phyloP scores from a whole-genome alignment of 306 rosid species.

The Begonia loranthoides region DNA sequence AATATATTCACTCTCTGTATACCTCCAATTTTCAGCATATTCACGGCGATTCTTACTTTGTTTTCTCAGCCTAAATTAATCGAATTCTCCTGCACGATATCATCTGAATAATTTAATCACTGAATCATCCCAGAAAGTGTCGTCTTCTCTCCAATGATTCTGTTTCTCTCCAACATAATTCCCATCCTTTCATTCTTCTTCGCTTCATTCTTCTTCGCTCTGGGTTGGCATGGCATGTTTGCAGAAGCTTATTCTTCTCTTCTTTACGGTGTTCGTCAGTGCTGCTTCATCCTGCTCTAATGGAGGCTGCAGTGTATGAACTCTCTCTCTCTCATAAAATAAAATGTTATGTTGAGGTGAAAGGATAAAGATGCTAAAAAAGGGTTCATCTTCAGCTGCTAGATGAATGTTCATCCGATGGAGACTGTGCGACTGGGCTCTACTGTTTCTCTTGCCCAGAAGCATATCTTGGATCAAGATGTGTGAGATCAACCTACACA shows the following conservation, averaged over 20 bases:
- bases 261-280: slow-evolving; percentile 13
- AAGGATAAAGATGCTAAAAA: no score
- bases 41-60: neutral
- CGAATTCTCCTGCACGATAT: neutral
- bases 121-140: neutral
- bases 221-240: no score
- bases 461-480: slow-evolving; percentile 35
- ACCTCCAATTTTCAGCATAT: no score
- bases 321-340: no score
- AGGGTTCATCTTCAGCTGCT: slow-evolving; percentile 25
- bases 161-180: no score
- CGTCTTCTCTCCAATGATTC: neutral
- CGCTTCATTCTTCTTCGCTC: no score
- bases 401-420: slow-evolving; percentile 50
- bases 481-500: slow-evolving; percentile 56
- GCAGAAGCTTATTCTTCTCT: no score
- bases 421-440: slow-evolving; percentile 49
- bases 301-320: slow-evolving; percentile 49
- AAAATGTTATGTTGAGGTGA: no score
- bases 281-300: slow-evolving; percentile 35
- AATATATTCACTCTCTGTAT: no score
- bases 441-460: slow-evolving; percentile 45
- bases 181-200: no score
- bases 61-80: slow-evolving; percentile 33
- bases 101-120: no score